Base-by-base conservation (phyloP, 805 yeast genomes). In the Sugiyamaella smithiae region DNA sequence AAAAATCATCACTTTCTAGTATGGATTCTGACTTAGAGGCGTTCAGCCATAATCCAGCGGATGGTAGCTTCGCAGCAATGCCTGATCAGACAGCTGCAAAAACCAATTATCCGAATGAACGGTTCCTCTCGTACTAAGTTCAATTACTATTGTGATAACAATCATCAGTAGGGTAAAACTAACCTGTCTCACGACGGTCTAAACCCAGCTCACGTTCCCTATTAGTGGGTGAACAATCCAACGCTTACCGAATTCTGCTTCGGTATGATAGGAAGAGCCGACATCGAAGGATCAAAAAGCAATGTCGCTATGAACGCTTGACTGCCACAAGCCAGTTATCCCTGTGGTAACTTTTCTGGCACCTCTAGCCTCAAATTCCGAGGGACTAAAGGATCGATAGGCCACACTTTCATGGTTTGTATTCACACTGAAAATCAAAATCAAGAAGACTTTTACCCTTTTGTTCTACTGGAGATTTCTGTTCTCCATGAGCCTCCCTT, bases 11-110 rank as follows among this genome's bases (percentile, higher is more conserved):
- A 71, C 72, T 54, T 26, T 60, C 72, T 70, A 57, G 83, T 81
- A 53, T 76, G 75, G 71, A 78, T 77, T 55, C 80, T 80, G 72
- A 66, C 71, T 67, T 67, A 67, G 72, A 70, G 72, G 72, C 73
- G 72, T 68, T 69, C 73, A 69, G 73, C 72, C 72, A 65, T 69
- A 62, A 70, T 71, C 74, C 74, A 67, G 70, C 72, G 67, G 74
- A 69, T 71, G 74, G 72, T 69, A 68, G 73, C 72, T 68, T 67
- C 72, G 72, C 73, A 68, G 72, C 72, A 67, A 61, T 69, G 71
- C 72, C 72, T 68, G 69, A 61, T 67, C 73, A 65, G 71, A 66
- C 72, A 67, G 72, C 71, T 67, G 72, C 73, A 66, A 67, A 68
- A 64, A 67, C 72, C 72, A 68, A 69, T 68, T 67, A 69, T 69